Base-by-base conservation (phyloP, 495 filamentous ascomycete genomes). In the Xylaria acuta region DNA sequence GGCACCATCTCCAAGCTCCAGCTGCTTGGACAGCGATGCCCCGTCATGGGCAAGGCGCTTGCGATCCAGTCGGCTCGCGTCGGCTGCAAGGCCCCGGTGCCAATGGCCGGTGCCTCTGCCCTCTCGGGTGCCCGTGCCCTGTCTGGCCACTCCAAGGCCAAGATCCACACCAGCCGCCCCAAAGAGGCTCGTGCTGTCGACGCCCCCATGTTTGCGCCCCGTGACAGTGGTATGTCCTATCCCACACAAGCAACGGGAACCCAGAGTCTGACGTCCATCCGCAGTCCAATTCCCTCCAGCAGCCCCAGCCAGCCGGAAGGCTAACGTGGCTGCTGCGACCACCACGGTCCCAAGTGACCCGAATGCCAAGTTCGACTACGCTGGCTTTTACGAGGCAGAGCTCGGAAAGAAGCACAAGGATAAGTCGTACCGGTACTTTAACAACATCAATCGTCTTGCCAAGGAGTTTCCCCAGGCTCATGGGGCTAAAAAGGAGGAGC, bases 371-470 rank as follows among this genome's bases (percentile, higher is more conserved):
- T 98, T 97, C 81, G 86, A 98, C 82, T 99, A 99, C 75, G 88
- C 97, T 75, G 90, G 79, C 62, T 99, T 98, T 85, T 99, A 98
- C 83, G 80, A 91, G 45, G 82, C 81, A 51, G 95, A 99, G 80
- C 83, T 99, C 70, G 94, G 97, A 75, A 98, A 97, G 90, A 99
- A 99, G 84, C 97, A 97, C 89, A 94, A 97, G 86, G 97, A 99
- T 87, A 98, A 97, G 85, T 97, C 94, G 47, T 99, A 99, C 85
- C 93, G 96, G 76, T 98, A 99, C 86, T 99, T 99, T 89, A 99
- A 99, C 86, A 99, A 99, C 86, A 99, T 99, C 90, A 99, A 99
- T 80, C 93, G 96, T 30, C 87, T 99, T 70, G 96, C 97, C 69
- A 92, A 97, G 84, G 93, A 98, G 73, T 99, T 99, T 77, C 96